A percentile compares a stretch with the other conserved stretches of the same genome.
Evolutionary conservation across 2,329 filamentous ascomycete genomes (phyloP).

Genomic region (Ceratocystis papillata): DNA sequence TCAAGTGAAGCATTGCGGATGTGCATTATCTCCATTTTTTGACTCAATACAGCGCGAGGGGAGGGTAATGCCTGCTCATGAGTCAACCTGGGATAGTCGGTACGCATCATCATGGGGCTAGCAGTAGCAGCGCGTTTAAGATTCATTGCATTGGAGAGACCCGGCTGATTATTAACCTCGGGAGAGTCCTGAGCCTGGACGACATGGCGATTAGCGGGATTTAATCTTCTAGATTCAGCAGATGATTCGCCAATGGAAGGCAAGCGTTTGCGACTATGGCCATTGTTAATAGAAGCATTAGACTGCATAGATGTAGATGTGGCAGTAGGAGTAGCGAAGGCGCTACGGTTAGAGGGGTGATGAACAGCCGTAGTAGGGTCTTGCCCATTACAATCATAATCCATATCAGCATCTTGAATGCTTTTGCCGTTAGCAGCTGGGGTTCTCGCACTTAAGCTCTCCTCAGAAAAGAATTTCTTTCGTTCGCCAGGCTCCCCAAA

Average conservation of each 20-base stretch:
- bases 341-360: slow-evolving; percentile 55
- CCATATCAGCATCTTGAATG: slow-evolving; percentile 54
- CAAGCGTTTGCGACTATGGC: slow-evolving; percentile 53
- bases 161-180: slow-evolving; percentile 11
- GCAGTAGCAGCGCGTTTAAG: slow-evolving; percentile 57
- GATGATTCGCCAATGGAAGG: slow-evolving; percentile 60
- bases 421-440: slow-evolving; percentile 42
- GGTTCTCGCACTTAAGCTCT: slow-evolving; percentile 50
- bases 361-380: slow-evolving; percentile 63
- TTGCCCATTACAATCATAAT: slow-evolving; percentile 35
- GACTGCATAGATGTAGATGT: slow-evolving; percentile 49
- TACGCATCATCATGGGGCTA: slow-evolving; percentile 53
- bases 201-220: background rate
- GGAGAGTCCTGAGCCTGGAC: slow-evolving; percentile 14
- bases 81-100: slow-evolving; percentile 34
- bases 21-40: slow-evolving; percentile 48
- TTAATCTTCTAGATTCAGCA: slow-evolving; percentile 12
- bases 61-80: slow-evolving; percentile 48
- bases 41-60: slow-evolving; percentile 37
- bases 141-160: slow-evolving; percentile 35
- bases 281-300: slow-evolving; percentile 33
- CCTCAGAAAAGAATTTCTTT: slow-evolving; percentile 50
- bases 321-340: slow-evolving; percentile 58
- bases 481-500: slow-evolving; percentile 58
- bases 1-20: slow-evolving; percentile 62